Conservation (phyloP, 1,284 basidiomycete genomes). For the Pterula multifida region DNA sequence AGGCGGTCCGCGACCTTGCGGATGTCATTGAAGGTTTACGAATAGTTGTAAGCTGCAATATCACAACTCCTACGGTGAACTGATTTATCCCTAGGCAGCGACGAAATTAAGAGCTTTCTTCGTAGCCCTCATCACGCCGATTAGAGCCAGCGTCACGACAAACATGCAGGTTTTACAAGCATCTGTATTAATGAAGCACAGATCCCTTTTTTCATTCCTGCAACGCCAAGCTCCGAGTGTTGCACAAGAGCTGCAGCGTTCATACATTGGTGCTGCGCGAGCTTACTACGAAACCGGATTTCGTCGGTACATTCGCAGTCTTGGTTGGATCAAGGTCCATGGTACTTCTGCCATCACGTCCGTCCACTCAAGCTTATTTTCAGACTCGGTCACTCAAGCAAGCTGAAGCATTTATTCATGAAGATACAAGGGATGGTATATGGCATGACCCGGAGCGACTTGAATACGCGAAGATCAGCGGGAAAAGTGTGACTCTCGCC, state of each 20-base stretch:
- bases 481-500: slow-evolving; percentile 67
- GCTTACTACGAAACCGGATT: slow-evolving; percentile 97
- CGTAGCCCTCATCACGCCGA: slow-evolving; percentile 70
- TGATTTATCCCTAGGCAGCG: slow-evolving; percentile 46
- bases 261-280: slow-evolving; percentile 76
- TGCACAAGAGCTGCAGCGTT: slow-evolving; percentile 82
- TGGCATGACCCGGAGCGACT: slow-evolving; percentile 45
- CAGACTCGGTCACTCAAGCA: slow-evolving; percentile 54
- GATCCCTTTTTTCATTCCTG: slow-evolving; percentile 77
- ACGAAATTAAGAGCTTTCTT: slow-evolving; percentile 87
- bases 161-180: slow-evolving; percentile 93
- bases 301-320: slow-evolving; percentile 75
- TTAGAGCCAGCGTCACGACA: slow-evolving; percentile 75
- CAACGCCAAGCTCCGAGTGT: slow-evolving; percentile 73
- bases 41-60: slow-evolving; percentile 51
- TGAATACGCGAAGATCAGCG: slow-evolving; percentile 60
- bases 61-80: too few species aligned
- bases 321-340: slow-evolving; percentile 65
- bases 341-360: neutral
- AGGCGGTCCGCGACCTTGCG: slow-evolving; percentile 72
- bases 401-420: slow-evolving; percentile 42
- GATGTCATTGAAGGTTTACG: slow-evolving; percentile 79
- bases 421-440: slow-evolving; percentile 26
- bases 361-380: neutral
- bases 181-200: slow-evolving; percentile 77